Evolutionary conservation across 768 basidiomycete genomes (phyloP).

Genomic region (Pholiota molesta): DNA sequence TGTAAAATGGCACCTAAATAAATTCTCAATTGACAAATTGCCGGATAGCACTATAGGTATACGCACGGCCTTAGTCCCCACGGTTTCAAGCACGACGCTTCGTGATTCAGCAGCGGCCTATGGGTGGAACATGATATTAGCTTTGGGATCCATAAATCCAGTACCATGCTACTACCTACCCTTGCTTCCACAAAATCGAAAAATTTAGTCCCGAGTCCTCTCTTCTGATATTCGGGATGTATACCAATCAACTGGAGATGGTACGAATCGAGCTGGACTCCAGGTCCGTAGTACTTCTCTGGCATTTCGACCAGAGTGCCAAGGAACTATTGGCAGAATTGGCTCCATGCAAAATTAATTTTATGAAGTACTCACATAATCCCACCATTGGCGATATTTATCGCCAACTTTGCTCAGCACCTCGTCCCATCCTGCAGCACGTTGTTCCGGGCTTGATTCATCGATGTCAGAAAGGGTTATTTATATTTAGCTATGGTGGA

Average conservation of each 20-base stretch:
- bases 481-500: neutral
- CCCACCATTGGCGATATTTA: neutral
- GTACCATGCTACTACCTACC: neutral
- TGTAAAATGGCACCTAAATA: neutral
- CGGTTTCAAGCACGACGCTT: slow-evolving; percentile 1
- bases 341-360: neutral
- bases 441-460: neutral
- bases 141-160: too few species aligned
- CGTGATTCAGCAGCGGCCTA: neutral
- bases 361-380: neutral
- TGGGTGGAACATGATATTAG: too few species aligned
- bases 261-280: neutral
- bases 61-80: neutral
- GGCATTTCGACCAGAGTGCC: neutral
- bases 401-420: neutral
- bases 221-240: neutral
- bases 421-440: neutral
- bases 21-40: neutral
- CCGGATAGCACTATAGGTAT: too few species aligned
- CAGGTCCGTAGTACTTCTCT: slow-evolving; percentile 1
- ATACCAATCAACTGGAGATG: slow-evolving; percentile 1
- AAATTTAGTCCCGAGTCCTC: neutral
- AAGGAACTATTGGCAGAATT: neutral
- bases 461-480: too few species aligned
- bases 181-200: neutral